Evolutionary conservation across 179 eudicot species (phyloP).

Genomic region (Beta corolliflora): DNA sequence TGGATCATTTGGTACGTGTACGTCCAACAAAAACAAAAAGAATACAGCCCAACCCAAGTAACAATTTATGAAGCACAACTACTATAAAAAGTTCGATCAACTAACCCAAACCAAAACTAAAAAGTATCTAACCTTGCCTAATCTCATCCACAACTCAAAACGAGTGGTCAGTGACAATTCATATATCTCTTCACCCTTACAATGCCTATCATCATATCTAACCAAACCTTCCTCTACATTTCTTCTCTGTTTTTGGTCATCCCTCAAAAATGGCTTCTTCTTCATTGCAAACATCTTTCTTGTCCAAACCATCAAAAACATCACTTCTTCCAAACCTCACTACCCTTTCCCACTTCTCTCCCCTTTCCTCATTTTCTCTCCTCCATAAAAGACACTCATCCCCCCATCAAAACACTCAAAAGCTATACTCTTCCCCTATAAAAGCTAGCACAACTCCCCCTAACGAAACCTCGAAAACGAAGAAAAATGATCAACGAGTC

Average conservation of each 20-base stretch:
- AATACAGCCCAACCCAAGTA: neutral
- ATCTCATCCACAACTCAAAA: conserved; percentile 37
- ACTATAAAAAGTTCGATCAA: neutral
- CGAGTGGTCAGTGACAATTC: conserved; percentile 21
- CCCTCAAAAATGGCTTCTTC: conserved; percentile 26
- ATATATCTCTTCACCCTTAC: neutral
- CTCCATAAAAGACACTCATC: neutral
- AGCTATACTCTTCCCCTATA: neutral
- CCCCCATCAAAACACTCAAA: neutral
- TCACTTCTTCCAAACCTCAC: neutral
- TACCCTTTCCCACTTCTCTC: conserved; percentile 16
- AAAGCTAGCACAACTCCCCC: conserved; percentile 22
- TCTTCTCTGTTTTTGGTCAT: neutral
- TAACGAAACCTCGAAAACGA: neutral
- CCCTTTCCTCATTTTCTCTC: neutral
- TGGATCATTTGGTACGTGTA: no score
- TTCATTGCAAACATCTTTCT: conserved; percentile 12
- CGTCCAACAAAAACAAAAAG: neutral
- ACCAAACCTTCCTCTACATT: neutral
- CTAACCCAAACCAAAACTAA: neutral
- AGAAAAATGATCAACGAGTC: conserved; percentile 51
- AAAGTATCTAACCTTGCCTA: conserved; percentile 8
- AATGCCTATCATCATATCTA: neutral
- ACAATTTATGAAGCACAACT: neutral
- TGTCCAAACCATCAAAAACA: conserved; percentile 24